phyloP scores from a whole-genome alignment of 495 filamentous ascomycete genomes.

The Apiosordaria backusii region DNA sequence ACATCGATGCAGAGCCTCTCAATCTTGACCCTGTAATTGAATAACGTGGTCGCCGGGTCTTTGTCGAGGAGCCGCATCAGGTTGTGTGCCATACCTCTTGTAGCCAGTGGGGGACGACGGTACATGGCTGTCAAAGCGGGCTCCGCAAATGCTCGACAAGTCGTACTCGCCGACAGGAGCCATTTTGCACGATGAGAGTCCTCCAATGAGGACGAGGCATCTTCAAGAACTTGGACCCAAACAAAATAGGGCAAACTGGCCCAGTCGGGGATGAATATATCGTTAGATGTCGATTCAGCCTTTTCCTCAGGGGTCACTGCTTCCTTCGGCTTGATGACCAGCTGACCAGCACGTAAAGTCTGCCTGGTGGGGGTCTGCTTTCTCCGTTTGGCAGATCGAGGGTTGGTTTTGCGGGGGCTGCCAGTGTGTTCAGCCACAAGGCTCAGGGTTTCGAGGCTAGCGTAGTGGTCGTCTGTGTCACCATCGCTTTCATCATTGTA shows the following conservation, averaged over 20 bases:
- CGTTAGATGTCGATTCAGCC: background rate
- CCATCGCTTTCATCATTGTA: conserved; percentile 25
- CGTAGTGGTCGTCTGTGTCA: conserved; percentile 12
- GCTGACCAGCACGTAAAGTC: background rate
- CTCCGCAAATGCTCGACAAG: conserved; percentile 65
- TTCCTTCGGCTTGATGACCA: background rate
- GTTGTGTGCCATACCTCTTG: conserved; percentile 45
- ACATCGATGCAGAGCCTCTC: conserved; percentile 67
- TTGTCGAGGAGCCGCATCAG: conserved; percentile 34
- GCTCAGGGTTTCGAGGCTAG: conserved; percentile 6
- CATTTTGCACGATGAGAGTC: conserved; percentile 54
- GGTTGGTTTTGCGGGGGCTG: background rate
- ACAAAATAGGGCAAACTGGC: conserved; percentile 67
- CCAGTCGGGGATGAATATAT: conserved; percentile 59
- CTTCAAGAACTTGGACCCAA: conserved; percentile 63
- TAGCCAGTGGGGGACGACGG: conserved; percentile 57
- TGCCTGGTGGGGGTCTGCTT: background rate
- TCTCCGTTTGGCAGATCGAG: background rate
- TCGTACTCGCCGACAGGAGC: conserved; percentile 57
- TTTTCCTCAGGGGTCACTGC: background rate
- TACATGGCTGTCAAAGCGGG: conserved; percentile 75
- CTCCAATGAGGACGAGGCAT: conserved; percentile 58
- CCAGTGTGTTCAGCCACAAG: conserved; percentile 11
- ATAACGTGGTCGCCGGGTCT: conserved; percentile 41
- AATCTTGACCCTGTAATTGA: conserved; percentile 64